Evolutionary conservation across 225 moss, liverwort and hornwort species (phyloP).

Genomic region (Rhytidiadelphus loreus): DNA sequence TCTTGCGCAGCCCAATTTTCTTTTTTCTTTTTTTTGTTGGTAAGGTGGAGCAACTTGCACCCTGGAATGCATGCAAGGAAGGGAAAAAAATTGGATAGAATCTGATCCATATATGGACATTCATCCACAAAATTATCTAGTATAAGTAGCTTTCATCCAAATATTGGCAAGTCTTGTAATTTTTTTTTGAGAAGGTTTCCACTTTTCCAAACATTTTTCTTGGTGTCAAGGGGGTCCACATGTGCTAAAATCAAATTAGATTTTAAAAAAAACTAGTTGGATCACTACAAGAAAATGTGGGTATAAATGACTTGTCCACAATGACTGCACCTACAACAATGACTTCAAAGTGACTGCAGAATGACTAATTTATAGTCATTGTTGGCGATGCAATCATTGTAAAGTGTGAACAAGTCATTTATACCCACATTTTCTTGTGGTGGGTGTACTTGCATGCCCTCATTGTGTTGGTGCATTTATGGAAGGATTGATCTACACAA

Average conservation of each 20-base stretch:
- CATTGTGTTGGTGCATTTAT: fast-evolving
- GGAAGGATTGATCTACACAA: neutral
- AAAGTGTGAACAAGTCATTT: too few relatives aligned
- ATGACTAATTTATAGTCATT: too few relatives aligned
- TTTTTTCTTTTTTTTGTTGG: neutral
- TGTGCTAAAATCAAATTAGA: neutral
- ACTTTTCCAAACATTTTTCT: neutral
- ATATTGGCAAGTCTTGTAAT: neutral
- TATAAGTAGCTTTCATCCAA: neutral
- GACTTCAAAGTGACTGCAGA: too few relatives aligned
- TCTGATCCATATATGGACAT: neutral
- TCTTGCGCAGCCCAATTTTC: neutral
- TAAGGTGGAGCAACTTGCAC: neutral
- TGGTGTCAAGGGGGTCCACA: fast-evolving
- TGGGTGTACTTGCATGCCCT: fast-evolving
- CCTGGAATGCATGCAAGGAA: neutral
- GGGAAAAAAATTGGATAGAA: neutral
- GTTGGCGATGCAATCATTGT: too few relatives aligned
- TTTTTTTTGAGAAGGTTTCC: neutral
- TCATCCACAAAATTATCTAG: neutral
- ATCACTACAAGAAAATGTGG: too few relatives aligned
- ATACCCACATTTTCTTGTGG: too few relatives aligned
- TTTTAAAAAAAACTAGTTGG: neutral
- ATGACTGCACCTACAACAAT: too few relatives aligned
- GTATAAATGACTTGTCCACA: too few relatives aligned